These are phyloP conservation scores for Chrysoporthe deuterocubensis DNA, from an alignment of 2,329 filamentous ascomycete genomes.

Conservation along the genomic window DNA sequence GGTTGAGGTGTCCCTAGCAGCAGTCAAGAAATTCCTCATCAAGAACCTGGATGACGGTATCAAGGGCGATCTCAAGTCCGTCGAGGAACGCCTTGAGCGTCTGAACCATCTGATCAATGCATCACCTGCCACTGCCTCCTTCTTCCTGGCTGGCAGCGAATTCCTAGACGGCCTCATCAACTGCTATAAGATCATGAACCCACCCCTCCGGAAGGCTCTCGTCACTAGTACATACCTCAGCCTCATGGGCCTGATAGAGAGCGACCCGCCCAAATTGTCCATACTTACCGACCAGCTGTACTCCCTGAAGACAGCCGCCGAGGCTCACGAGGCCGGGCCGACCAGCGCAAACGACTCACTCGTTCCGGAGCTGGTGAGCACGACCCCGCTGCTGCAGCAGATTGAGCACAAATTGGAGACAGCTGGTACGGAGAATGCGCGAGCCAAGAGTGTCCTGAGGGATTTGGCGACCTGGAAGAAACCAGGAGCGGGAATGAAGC, in stretches of 20 bases:
- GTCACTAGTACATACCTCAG: slow-evolving; percentile 77
- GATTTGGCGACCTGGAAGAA: slow-evolving; percentile 65
- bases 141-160: slow-evolving; percentile 84
- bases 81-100: slow-evolving; percentile 58
- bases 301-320: slow-evolving; percentile 72
- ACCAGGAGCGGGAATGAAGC: slow-evolving; percentile 53
- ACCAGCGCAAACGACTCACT: slow-evolving; percentile 69
- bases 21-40: slow-evolving; percentile 65
- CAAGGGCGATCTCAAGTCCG: slow-evolving; percentile 56
- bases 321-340: slow-evolving; percentile 62
- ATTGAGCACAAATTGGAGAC: slow-evolving; percentile 59
- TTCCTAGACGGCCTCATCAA: slow-evolving; percentile 77
- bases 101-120: slow-evolving; percentile 68
- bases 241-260: slow-evolving; percentile 70
- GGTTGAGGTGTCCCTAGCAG: slow-evolving; percentile 60
- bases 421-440: slow-evolving; percentile 53
- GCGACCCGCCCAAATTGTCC: slow-evolving; percentile 70
- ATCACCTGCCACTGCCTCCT: slow-evolving; percentile 59
- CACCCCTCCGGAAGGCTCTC: slow-evolving; percentile 67
- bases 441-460: slow-evolving; percentile 63
- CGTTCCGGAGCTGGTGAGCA: slow-evolving; percentile 80
- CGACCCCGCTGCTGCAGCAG: slow-evolving; percentile 73
- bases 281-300: slow-evolving; percentile 84
- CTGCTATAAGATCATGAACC: slow-evolving; percentile 68
- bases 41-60: slow-evolving; percentile 65